Base-by-base conservation (phyloP, 495 filamentous ascomycete species). In the Trichoderma asperelloides region DNA sequence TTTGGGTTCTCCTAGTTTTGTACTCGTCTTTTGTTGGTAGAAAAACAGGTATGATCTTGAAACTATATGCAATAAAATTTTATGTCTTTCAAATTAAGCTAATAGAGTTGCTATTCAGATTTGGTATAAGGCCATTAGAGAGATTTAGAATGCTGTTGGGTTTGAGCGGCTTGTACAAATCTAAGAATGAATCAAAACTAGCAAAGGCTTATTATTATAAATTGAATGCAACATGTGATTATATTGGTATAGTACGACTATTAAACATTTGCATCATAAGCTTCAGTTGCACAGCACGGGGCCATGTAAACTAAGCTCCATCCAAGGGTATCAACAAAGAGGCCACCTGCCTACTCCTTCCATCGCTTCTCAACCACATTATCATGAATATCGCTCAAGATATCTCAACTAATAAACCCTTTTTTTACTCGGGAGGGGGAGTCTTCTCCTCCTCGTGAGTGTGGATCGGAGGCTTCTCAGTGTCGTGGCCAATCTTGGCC, bases 201-300 rank as follows among this genome's bases (percentile, higher is more conserved):
- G 40, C 15, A 8, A 43, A 43, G 40, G n/a, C 47, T 16, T 6
- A 51, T 11, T 16, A 13, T 16, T 13, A 51, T 51, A 57, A 23
- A 27, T 11, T 47, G n/a, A 47, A 21, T 57, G 49, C 49, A 57
- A 57, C 21, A 47, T 60, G 55, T 30, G 12, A 51, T 51, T 15
- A 25, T 60, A 60, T 60, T 60, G 55, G 55, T 60, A 60, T 60
- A 60, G 27, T 55, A 60, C 55, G 55, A 60, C 55, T 60, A 60
- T 60, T 60, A 60, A 30, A 60, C 55, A 60, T 60, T 18, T 60
- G 55, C 49, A 55, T 55, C 49, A 25, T 21, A 55, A 55, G n/a
- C 49, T 55, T 55, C 49, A 3, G 1, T 25, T 3, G 6, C 13
- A 13, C 43, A 23, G 3, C n/a, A 25, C 55, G 15, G 30, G 7